Evolutionary conservation across 2,329 filamentous ascomycete species (phyloP).

Genomic region (Lasiodiplodia hormozganensis): DNA sequence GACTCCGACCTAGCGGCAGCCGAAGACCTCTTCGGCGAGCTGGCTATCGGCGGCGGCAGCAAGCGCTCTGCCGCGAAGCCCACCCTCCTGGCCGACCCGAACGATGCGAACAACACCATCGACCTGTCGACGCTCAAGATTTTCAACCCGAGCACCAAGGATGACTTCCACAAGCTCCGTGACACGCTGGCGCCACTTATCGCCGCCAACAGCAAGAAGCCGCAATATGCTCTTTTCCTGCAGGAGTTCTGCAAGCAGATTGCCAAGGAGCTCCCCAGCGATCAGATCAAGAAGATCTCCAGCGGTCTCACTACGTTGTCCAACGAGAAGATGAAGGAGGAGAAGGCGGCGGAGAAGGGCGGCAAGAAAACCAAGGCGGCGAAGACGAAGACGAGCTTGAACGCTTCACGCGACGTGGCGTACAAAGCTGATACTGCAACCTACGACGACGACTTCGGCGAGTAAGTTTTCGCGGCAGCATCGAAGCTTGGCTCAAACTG

Average conservation of each 20-base stretch:
- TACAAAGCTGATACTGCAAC: slow-evolving; percentile 71
- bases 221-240: slow-evolving; percentile 87
- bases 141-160: slow-evolving; percentile 88
- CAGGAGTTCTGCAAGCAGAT: slow-evolving; percentile 91
- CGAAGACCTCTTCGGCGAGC: slow-evolving; percentile 84
- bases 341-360: slow-evolving; percentile 92
- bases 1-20: slow-evolving; percentile 89
- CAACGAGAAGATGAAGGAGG: slow-evolving; percentile 99
- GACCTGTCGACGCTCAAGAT: slow-evolving; percentile 81
- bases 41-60: slow-evolving; percentile 72
- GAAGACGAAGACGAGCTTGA: slow-evolving; percentile 90
- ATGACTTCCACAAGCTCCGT: slow-evolving; percentile 81
- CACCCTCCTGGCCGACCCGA: slow-evolving; percentile 72
- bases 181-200: slow-evolving; percentile 82
- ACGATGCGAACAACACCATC: slow-evolving; percentile 78
- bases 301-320: slow-evolving; percentile 85
- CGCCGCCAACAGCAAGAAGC: slow-evolving; percentile 77
- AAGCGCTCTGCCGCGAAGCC: slow-evolving; percentile 72
- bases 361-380: slow-evolving; percentile 97
- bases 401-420: slow-evolving; percentile 66
- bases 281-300: slow-evolving; percentile 96
- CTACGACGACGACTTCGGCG: slow-evolving; percentile 87
- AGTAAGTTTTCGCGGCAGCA: slow-evolving; percentile 62
- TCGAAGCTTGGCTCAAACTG: slow-evolving; percentile 32
- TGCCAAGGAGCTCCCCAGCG: slow-evolving; percentile 83